Evolutionary conservation across 2,329 filamentous ascomycete genomes (phyloP).

Genomic region (Chaetomium sp.): DNA sequence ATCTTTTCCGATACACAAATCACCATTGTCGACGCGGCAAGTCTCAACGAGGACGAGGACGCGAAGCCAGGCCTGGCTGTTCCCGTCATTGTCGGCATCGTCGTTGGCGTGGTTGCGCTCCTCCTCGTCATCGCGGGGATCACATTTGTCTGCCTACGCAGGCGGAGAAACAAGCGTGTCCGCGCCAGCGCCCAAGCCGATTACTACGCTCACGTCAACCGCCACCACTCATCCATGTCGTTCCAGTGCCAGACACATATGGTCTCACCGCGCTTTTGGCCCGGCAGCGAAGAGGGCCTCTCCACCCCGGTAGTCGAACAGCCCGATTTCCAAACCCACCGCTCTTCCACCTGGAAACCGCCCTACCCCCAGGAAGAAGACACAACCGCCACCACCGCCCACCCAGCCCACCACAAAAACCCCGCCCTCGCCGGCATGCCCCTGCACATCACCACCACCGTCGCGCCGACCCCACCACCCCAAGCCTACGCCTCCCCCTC

Average conservation of each 20-base stretch:
- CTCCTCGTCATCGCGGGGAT: slow-evolving; percentile 45
- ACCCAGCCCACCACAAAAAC: slow-evolving; percentile 21
- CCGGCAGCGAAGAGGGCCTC: slow-evolving; percentile 34
- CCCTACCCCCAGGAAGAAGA: slow-evolving; percentile 12
- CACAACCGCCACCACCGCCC: slow-evolving; percentile 8
- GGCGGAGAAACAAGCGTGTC: slow-evolving; percentile 44
- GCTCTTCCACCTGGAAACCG: slow-evolving; percentile 31
- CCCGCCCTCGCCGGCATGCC: slow-evolving; percentile 18
- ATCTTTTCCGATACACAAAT: slow-evolving; percentile 38
- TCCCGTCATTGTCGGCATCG: slow-evolving; percentile 49
- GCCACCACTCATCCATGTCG: slow-evolving; percentile 50
- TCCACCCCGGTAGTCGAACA: slow-evolving; percentile 29
- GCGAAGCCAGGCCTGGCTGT: slow-evolving; percentile 39
- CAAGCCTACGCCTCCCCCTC: slow-evolving; percentile 35
- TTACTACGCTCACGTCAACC: slow-evolving; percentile 36
- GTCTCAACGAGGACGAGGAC: slow-evolving; percentile 25
- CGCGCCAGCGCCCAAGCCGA: slow-evolving; percentile 37
- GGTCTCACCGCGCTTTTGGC: slow-evolving; percentile 44
- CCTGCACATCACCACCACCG: slow-evolving; percentile 36
- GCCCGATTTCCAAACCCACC: slow-evolving; percentile 25
- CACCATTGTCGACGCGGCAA: slow-evolving; percentile 42
- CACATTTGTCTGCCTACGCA: slow-evolving; percentile 50
- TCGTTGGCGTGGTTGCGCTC: slow-evolving; percentile 44
- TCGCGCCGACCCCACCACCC: slow-evolving; percentile 30
- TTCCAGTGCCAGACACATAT: slow-evolving; percentile 55